Evolutionary conservation across 768 basidiomycete genomes (phyloP), one percentile per base, ranked within the genome.

Genomic region (Lactarius hengduanensis): DNA sequence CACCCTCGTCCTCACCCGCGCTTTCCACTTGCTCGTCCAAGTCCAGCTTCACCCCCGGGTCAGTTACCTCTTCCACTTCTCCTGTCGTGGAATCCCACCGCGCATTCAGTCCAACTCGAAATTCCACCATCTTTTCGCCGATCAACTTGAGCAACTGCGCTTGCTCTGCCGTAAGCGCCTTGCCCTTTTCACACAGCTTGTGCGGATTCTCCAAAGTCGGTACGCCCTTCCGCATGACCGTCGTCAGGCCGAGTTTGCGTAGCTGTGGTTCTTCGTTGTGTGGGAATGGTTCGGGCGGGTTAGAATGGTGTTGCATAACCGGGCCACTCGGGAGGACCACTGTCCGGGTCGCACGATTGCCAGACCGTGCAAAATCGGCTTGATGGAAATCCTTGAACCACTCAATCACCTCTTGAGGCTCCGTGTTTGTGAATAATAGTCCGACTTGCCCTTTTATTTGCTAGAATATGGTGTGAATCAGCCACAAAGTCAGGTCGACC

Each of bases 191-290:
- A 77, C 96, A 98, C 59, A 99, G 78, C 61, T 84, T 83, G 75
- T 98, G 94, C n/a, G 92, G 82, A 56, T 78, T 82, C 62, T 84
- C 83, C 56, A 98, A 79, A 8, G 89, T 91, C 4, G 96, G 96
- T 0, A 97, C 91, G 62, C 97, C 97, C 72, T 84, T 86, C 64
- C 89, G 85, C 82, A 99, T 84, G 36, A 81, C 84, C 20, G 96
- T 98, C 59, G 86, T 81, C 38, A 99, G 79, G 9, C 97, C 97
- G 41, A 98, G 84, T 76, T 92, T 92, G 63, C 97, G 87, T 61
- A 99, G 82, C 74, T 98, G 96, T 26, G 96, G 95, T 69, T 99
- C 97, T 80, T 98, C 94, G 72, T 94, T 95, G 76, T 98, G 95
- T 43, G 97, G 94, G 77, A 98, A 96, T 2, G 93, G 90, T 71